Evolutionary conservation across 768 basidiomycete species (phyloP).

Genomic region (Coprinellus micaceus): DNA sequence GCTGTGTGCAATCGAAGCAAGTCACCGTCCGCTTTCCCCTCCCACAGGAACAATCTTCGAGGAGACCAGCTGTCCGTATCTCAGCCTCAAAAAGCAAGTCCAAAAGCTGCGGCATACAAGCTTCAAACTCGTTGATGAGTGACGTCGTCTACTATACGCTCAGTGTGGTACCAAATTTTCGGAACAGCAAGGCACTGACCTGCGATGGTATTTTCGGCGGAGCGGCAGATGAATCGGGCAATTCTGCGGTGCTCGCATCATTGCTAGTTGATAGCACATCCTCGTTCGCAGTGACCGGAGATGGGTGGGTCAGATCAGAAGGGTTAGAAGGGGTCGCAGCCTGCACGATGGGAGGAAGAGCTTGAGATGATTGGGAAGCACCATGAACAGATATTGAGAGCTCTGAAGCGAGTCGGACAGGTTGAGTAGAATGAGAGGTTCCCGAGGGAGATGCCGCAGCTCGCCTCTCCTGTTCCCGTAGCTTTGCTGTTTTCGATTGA

Average conservation of each 20-base stretch:
- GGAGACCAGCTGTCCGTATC: neutral
- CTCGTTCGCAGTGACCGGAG: too few species aligned
- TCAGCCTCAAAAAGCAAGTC: neutral
- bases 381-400: neutral
- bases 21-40: neutral
- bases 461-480: too few species aligned
- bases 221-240: too few species aligned
- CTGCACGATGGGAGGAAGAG: neutral
- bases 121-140: neutral
- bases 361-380: neutral
- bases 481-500: too few species aligned
- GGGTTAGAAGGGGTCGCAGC: too few species aligned
- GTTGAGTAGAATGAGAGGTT: too few species aligned
- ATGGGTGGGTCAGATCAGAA: neutral
- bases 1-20: neutral
- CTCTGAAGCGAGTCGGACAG: neutral
- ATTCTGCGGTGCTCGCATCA: too few species aligned
- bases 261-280: too few species aligned
- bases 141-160: neutral
- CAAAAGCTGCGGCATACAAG: neutral
- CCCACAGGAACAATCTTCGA: neutral
- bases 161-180: too few species aligned
- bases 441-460: too few species aligned
- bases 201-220: too few species aligned
- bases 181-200: too few species aligned